A percentile compares a stretch with the other conserved stretches of the same genome.
phyloP scores from a whole-genome alignment of 1,284 basidiomycete species.

The Clitocybe nebularis region DNA sequence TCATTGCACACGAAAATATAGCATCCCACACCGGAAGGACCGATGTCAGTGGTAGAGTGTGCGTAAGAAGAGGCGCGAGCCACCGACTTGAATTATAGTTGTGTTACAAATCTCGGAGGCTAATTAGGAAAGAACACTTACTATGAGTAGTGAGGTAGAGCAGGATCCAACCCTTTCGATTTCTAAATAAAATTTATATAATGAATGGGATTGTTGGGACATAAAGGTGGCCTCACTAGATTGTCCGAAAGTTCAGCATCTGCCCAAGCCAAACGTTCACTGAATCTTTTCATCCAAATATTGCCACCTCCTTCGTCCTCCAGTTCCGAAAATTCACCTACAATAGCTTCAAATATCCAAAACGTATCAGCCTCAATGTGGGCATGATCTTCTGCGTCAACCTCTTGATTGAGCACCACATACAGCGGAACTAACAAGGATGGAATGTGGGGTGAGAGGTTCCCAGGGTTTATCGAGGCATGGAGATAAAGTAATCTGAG shows the following conservation, averaged over 20 bases:
- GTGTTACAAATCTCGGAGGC: neutral
- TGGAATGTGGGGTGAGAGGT: constrained; percentile 60
- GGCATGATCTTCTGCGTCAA: constrained; percentile 53
- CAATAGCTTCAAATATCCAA: constrained; percentile 73
- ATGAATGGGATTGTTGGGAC: constrained; percentile 1
- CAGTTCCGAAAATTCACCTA: constrained; percentile 69
- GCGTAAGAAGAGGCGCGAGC: constrained; percentile 69
- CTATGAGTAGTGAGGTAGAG: constrained; percentile 78
- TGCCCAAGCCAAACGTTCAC: constrained; percentile 59
- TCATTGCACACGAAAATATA: constrained; percentile 55
- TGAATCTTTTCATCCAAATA: constrained; percentile 60
- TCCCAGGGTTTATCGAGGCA: constrained; percentile 67
- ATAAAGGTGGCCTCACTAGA: constrained; percentile 42
- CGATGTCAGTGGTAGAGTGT: constrained; percentile 60
- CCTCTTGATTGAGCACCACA: constrained; percentile 55
- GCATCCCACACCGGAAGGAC: constrained; percentile 68
- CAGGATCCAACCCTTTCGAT: constrained; percentile 63
- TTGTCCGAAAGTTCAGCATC: constrained; percentile 59
- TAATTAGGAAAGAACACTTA: constrained; percentile 33
- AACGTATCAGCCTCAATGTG: constrained; percentile 78
- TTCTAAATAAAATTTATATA: constrained; percentile 30
- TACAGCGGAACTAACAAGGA: constrained; percentile 70
- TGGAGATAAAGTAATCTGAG: constrained; percentile 73
- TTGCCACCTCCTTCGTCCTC: constrained; percentile 61
- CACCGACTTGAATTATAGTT: constrained; percentile 50